Percentiles rank a stretch among this genome's conserved stretches.
phyloP scores from a whole-genome alignment of 1,284 basidiomycete genomes.

The Gomphus sp. region DNA sequence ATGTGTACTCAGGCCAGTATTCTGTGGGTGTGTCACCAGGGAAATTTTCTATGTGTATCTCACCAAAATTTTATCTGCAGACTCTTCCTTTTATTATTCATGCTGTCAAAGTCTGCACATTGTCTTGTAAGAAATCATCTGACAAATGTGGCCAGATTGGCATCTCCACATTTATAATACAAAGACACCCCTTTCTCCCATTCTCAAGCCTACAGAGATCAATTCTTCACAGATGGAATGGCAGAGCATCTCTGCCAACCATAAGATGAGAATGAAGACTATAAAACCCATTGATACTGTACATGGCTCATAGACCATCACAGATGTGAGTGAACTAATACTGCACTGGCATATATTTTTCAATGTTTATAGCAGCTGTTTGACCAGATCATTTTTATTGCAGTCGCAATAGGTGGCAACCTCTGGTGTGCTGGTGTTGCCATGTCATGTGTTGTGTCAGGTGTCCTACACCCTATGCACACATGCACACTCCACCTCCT shows the following conservation, averaged over 20 bases:
- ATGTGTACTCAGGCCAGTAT: conserved; percentile 92
- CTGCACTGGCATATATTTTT: too few species aligned
- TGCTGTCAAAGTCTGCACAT: conserved; percentile 63
- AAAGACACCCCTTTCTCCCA: conserved; percentile 34
- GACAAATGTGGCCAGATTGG: conserved; percentile 52
- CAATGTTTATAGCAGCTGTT: too few species aligned
- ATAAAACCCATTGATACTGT: conserved; percentile 74
- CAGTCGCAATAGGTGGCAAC: too few species aligned
- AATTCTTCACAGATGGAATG: conserved; percentile 11
- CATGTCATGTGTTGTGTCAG: too few species aligned
- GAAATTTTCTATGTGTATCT: conserved; percentile 15
- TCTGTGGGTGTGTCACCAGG: conserved; percentile 49
- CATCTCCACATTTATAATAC: conserved; percentile 85
- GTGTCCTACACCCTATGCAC: too few species aligned
- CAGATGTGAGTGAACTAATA: conserved; percentile 41
- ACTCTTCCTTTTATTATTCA: conserved; percentile 77
- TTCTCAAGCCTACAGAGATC: conserved; percentile 11
- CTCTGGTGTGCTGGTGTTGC: too few species aligned
- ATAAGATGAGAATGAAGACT: conserved; percentile 63
- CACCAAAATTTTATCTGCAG: conserved; percentile 25
- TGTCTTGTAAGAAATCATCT: too few species aligned
- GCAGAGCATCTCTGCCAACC: conserved; percentile 24
- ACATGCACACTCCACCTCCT: too few species aligned
- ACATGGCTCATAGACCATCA: conserved; percentile 83
- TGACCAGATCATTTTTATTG: too few species aligned